Conservation (phyloP, 2,329 filamentous ascomycete genomes). For the Parastagonospora nodorum region DNA sequence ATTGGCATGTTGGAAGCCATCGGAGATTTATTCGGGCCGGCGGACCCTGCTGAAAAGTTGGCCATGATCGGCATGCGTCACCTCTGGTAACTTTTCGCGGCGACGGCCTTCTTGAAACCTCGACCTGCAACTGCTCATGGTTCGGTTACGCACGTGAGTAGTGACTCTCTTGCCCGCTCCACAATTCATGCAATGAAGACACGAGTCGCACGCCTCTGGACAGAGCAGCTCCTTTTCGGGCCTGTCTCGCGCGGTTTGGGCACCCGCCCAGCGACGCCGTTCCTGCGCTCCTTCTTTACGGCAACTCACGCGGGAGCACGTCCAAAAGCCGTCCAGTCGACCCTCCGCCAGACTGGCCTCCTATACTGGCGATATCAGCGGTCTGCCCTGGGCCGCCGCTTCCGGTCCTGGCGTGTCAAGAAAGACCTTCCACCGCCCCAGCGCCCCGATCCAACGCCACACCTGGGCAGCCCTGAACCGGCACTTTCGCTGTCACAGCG, state of each 20-base stretch:
- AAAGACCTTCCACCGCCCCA: conserved; percentile 35
- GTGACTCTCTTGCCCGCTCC: conserved; percentile 8
- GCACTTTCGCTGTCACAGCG: conserved; percentile 67
- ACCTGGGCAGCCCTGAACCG: conserved; percentile 47
- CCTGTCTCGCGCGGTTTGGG: conserved; percentile 14
- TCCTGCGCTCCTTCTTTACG: conserved; percentile 37
- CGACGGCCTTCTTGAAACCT: conserved; percentile 5
- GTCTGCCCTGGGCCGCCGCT: conserved; percentile 28
- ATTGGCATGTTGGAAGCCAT: background rate
- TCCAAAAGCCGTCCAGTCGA: conserved; percentile 7
- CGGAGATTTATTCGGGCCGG: conserved; percentile 1
- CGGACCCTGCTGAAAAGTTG: conserved; percentile 1
- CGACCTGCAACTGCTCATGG: conserved; percentile 3
- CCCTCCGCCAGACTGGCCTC: conserved; percentile 21
- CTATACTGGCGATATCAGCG: conserved; percentile 23
- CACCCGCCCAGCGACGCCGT: conserved; percentile 15
- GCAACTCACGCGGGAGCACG: conserved; percentile 15
- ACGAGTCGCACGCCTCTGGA: conserved; percentile 26
- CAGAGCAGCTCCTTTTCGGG: conserved; percentile 30
- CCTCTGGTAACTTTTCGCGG: conserved; percentile 1
- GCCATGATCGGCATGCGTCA: background rate
- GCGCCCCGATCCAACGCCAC: conserved; percentile 45
- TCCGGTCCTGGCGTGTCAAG: conserved; percentile 46
- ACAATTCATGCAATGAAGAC: conserved; percentile 30
- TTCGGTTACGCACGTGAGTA: conserved; percentile 12